These are phyloP conservation scores for Aristolochia contorta DNA, from an alignment of 164 flowering plant genomes.

Conservation along the genomic window DNA sequence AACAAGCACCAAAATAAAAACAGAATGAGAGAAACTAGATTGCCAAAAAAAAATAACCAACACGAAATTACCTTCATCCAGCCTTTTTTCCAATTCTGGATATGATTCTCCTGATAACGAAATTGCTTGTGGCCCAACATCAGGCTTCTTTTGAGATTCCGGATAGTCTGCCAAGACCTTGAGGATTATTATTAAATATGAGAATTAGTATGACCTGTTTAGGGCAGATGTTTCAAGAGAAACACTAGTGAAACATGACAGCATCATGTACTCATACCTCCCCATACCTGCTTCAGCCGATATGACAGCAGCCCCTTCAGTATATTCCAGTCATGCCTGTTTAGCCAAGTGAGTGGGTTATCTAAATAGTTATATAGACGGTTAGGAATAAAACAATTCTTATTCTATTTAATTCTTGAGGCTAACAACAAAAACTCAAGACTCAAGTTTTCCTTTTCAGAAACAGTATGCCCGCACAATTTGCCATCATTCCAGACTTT, in stretches of 20 bases:
- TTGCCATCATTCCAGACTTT: neutral
- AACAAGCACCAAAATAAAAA: neutral
- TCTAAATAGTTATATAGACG: neutral
- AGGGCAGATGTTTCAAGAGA: too few species aligned
- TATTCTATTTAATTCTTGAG: neutral
- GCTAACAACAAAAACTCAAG: neutral
- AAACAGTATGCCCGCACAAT: neutral
- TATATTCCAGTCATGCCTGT: slow-evolving; percentile 83
- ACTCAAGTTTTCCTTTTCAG: neutral
- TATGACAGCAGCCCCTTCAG: slow-evolving; percentile 59
- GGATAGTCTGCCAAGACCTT: slow-evolving; percentile 80
- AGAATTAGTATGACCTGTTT: neutral
- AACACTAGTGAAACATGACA: neutral
- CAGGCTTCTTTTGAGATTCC: slow-evolving; percentile 48
- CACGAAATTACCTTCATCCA: slow-evolving; percentile 57
- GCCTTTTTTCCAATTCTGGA: slow-evolving; percentile 47
- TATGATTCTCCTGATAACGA: slow-evolving; percentile 56
- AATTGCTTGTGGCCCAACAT: slow-evolving; percentile 33
- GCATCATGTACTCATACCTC: slow-evolving; percentile 37
- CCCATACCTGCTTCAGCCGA: slow-evolving; percentile 91
- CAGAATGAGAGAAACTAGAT: neutral
- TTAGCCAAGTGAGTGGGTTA: neutral
- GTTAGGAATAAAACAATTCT: neutral
- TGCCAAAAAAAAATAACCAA: neutral
- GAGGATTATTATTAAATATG: slow-evolving; percentile 1